These are phyloP conservation scores for Monilinia vaccinii-corymbosi DNA, from an alignment of 2,329 filamentous ascomycete species.

Conservation along the genomic window DNA sequence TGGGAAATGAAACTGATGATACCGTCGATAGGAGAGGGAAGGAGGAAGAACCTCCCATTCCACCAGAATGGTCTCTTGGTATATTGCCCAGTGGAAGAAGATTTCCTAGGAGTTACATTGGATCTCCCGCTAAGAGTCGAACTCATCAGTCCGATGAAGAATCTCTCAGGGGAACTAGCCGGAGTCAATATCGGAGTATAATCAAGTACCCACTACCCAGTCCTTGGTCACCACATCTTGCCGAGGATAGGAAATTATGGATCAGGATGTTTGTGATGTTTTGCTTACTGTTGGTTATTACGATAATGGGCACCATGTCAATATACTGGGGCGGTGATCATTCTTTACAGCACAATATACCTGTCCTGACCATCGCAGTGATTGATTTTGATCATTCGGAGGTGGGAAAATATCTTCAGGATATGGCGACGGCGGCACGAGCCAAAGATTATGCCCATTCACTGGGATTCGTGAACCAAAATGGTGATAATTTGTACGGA, in stretches of 20 bases:
- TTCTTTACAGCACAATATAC: slow-evolving; percentile 13
- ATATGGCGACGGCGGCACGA: slow-evolving; percentile 10
- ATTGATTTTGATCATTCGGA: slow-evolving; percentile 18
- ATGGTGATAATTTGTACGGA: slow-evolving; percentile 8
- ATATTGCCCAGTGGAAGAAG: background rate
- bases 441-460: slow-evolving; percentile 8
- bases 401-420: slow-evolving; percentile 14
- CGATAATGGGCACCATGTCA: slow-evolving; percentile 16
- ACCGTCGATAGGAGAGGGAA: background rate
- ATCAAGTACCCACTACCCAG: slow-evolving; percentile 11
- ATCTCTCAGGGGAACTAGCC: background rate
- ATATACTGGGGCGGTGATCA: slow-evolving; percentile 18
- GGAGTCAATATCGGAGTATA: background rate
- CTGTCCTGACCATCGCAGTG: slow-evolving; percentile 14
- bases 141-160: slow-evolving; percentile 5
- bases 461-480: slow-evolving; percentile 14
- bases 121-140: background rate
- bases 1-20: background rate
- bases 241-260: slow-evolving; percentile 14
- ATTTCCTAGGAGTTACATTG: background rate
- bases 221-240: slow-evolving; percentile 10
- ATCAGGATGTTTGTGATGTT: slow-evolving; percentile 14
- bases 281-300: slow-evolving; percentile 12
- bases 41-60: background rate
- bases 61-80: background rate